Percentiles rank a stretch among this genome's conserved stretches.
These are phyloP conservation scores for Allomyces javanicus DNA, from an alignment of 192 early-diverging fungal genomes.

Conservation along the genomic window DNA sequence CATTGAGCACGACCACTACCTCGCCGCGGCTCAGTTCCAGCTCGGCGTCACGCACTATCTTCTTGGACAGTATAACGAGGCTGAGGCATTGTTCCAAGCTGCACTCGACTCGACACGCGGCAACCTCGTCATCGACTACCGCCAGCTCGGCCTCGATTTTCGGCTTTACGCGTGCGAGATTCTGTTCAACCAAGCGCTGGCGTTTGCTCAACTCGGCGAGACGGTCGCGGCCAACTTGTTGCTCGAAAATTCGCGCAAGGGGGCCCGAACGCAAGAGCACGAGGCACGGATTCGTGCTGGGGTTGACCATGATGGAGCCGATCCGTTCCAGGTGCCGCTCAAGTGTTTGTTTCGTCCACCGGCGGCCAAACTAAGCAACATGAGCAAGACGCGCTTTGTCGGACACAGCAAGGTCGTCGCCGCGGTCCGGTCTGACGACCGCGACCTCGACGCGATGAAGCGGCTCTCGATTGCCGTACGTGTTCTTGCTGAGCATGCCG, in stretches of 20 bases:
- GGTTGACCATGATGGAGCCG: constrained; percentile 24
- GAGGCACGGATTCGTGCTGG: constrained; percentile 8
- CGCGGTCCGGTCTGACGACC: too few species aligned
- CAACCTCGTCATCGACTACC: constrained; percentile 83
- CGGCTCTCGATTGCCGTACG: too few species aligned
- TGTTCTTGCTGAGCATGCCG: too few species aligned
- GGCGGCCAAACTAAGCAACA: too few species aligned
- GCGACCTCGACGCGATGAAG: too few species aligned
- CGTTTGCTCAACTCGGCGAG: constrained; percentile 53
- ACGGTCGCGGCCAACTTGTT: constrained; percentile 45
- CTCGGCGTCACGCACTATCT: constrained; percentile 70
- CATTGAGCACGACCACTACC: constrained; percentile 60
- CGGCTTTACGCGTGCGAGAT: constrained; percentile 78
- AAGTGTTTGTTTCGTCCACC: constrained; percentile 9
- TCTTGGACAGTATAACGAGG: constrained; percentile 40
- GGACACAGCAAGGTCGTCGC: too few species aligned
- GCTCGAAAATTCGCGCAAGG: constrained; percentile 41
- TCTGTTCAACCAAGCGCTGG: constrained; percentile 74
- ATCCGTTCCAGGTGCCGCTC: constrained; percentile 58
- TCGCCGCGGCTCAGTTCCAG: constrained; percentile 87
- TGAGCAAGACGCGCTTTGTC: too few species aligned
- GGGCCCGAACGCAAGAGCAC: constrained; percentile 44
- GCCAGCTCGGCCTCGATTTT: constrained; percentile 77
- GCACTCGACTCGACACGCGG: constrained; percentile 58
- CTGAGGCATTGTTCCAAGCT: constrained; percentile 59